Percentiles rank a stretch among this genome's conserved stretches.
phyloP scores from a whole-genome alignment of 1,284 basidiomycete species.

The Cryptococcus floricola region DNA sequence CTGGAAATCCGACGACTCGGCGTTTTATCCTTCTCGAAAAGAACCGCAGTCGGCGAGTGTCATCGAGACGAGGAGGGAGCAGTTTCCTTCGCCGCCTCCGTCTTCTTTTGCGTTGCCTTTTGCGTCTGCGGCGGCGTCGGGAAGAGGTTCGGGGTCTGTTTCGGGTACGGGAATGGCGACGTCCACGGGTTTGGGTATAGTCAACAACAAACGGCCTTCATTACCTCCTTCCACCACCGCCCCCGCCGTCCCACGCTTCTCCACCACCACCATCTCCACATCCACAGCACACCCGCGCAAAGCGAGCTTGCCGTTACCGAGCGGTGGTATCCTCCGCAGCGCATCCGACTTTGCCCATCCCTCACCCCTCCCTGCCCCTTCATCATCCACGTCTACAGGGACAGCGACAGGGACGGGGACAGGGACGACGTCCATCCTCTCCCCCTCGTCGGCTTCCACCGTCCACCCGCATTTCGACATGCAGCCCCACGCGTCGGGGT shows the following conservation, averaged over 20 bases:
- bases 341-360: background rate
- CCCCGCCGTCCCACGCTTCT: no score
- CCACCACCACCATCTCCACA: no score
- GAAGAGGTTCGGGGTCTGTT: background rate
- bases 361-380: no score
- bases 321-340: background rate
- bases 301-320: background rate
- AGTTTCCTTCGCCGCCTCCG: background rate
- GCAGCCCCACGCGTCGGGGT: no score
- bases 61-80: background rate
- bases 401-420: no score
- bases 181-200: background rate
- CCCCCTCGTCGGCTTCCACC: no score
- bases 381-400: no score
- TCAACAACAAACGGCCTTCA: no score
- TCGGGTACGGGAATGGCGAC: background rate
- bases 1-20: constrained; percentile 17
- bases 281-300: background rate
- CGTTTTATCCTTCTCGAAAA: constrained; percentile 3
- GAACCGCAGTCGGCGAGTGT: background rate
- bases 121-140: background rate
- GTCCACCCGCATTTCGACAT: no score
- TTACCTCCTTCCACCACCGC: no score
- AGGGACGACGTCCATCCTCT: no score
- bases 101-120: background rate